These are phyloP conservation scores for Barnettozyma wickerhamii DNA, from an alignment of 805 yeast genomes.

Conservation along the genomic window DNA sequence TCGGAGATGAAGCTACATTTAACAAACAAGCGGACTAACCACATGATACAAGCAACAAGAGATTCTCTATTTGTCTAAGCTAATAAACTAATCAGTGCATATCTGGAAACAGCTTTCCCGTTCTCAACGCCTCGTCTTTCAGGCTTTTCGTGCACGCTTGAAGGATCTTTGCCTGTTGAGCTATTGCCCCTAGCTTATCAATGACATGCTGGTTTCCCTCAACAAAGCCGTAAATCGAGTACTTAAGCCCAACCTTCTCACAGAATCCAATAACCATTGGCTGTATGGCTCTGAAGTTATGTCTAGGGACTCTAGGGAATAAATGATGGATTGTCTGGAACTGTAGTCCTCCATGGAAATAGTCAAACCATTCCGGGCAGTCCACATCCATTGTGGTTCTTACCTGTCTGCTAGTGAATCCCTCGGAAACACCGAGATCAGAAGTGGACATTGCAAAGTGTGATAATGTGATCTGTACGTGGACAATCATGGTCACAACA, in stretches of 20 bases:
- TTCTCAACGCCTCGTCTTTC: constrained; percentile 43
- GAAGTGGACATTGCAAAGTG: constrained; percentile 94
- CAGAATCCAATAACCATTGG: constrained; percentile 71
- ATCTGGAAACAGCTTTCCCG: constrained; percentile 20
- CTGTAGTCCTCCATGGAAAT: constrained; percentile 87
- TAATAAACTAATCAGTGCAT: too few relatives aligned
- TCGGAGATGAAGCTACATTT: too few relatives aligned
- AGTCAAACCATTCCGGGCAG: constrained; percentile 91
- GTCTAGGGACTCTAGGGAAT: constrained; percentile 86
- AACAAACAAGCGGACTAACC: too few relatives aligned
- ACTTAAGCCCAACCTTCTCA: constrained; percentile 67
- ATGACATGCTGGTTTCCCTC: constrained; percentile 74
- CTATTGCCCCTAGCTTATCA: constrained; percentile 65
- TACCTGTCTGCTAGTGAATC: constrained; percentile 74
- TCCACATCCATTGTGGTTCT: constrained; percentile 95
- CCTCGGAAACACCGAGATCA: constrained; percentile 75
- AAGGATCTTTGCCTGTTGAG: constrained; percentile 72
- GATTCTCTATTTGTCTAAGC: too few relatives aligned
- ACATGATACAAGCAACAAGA: too few relatives aligned
- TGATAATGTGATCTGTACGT: constrained; percentile 83
- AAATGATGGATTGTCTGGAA: constrained; percentile 89
- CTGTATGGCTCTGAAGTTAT: constrained; percentile 75
- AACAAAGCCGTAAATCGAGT: constrained; percentile 80
- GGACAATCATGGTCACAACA: constrained; percentile 83
- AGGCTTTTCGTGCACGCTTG: constrained; percentile 67